Percentiles rank a stretch among this genome's conserved stretches.
These are phyloP conservation scores for Phytophthora macrochlamydospora DNA, from an alignment of 352 stramenopile species.

Conservation along the genomic window DNA sequence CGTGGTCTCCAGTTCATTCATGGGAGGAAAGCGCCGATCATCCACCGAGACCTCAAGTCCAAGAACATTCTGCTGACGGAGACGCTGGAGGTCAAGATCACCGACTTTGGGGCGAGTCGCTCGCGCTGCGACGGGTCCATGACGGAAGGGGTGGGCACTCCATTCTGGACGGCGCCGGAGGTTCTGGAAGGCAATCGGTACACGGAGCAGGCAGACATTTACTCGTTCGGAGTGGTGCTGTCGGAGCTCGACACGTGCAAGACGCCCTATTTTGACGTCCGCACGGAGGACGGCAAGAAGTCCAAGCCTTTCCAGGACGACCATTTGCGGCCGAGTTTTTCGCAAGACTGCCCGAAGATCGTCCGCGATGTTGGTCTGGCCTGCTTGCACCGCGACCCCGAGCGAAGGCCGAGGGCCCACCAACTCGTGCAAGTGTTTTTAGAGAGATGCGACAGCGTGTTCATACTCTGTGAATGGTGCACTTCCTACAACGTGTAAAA, in stretches of 20 bases:
- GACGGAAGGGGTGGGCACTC: slow-evolving; percentile 36
- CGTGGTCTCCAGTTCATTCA: slow-evolving; percentile 43
- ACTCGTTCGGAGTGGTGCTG: slow-evolving; percentile 44
- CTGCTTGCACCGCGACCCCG: slow-evolving; percentile 18
- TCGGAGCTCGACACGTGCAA: slow-evolving; percentile 42
- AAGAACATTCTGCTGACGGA: slow-evolving; percentile 44
- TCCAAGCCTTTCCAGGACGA: slow-evolving; percentile 42
- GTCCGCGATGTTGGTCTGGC: slow-evolving; percentile 23
- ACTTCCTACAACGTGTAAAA: too few relatives aligned
- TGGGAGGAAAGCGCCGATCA: slow-evolving; percentile 20
- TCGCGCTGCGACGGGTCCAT: slow-evolving; percentile 26
- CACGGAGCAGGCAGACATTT: slow-evolving; percentile 39
- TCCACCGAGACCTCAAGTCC: slow-evolving; percentile 54
- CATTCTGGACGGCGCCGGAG: slow-evolving; percentile 24
- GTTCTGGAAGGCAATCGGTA: slow-evolving; percentile 23
- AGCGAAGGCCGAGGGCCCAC: slow-evolving; percentile 12
- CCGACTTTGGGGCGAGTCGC: slow-evolving; percentile 47
- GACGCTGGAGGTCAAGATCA: slow-evolving; percentile 38
- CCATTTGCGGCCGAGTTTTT: slow-evolving; percentile 46
- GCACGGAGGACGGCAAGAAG: slow-evolving; percentile 26
- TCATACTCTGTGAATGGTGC: not conserved
- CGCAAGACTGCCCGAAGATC: slow-evolving; percentile 37
- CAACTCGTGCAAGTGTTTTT: slow-evolving; percentile 18
- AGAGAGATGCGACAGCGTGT: slow-evolving; percentile 11
- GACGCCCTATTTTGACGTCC: slow-evolving; percentile 29